Evolutionary conservation across 225 moss, liverwort and hornwort species (phyloP).

Genomic region (Pseudoscleropodium purum): DNA sequence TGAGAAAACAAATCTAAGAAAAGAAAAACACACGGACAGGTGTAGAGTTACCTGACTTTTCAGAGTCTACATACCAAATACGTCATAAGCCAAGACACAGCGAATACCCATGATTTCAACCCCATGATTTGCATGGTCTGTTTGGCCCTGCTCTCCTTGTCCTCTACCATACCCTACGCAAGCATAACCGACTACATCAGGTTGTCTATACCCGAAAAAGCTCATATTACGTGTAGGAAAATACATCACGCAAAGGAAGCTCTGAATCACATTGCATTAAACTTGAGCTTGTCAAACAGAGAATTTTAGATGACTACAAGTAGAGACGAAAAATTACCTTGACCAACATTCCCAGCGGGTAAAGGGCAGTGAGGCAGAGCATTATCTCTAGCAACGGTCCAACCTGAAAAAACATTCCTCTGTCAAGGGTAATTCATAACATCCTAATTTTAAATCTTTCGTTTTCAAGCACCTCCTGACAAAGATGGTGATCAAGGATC

Average conservation of each 20-base stretch:
- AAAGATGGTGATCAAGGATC: not conserved
- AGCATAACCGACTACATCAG: not conserved
- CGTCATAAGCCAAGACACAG: constrained; percentile 70
- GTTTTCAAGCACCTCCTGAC: not conserved
- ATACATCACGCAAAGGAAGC: not conserved
- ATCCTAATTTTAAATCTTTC: not conserved
- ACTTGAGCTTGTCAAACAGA: not conserved
- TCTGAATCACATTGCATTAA: not conserved
- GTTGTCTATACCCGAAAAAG: not conserved
- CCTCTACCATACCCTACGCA: constrained; percentile 79
- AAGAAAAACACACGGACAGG: not conserved
- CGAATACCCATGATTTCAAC: constrained; percentile 74
- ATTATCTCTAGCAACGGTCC: constrained; percentile 86
- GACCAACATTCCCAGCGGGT: constrained; percentile 88
- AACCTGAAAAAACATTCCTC: constrained; percentile 36
- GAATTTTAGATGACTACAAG: not conserved
- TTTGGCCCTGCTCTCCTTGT: constrained; percentile 85
- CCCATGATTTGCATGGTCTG: constrained; percentile 97
- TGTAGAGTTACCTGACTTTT: constrained; percentile 34
- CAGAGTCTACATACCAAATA: constrained; percentile 69
- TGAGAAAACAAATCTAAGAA: not conserved
- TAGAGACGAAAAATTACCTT: constrained; percentile 39
- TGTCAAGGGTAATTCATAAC: not conserved
- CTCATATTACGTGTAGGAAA: not conserved
- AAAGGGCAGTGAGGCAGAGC: constrained; percentile 80